phyloP scores from a whole-genome alignment of 2,329 filamentous ascomycete genomes.

The Trichoderma sp. region DNA sequence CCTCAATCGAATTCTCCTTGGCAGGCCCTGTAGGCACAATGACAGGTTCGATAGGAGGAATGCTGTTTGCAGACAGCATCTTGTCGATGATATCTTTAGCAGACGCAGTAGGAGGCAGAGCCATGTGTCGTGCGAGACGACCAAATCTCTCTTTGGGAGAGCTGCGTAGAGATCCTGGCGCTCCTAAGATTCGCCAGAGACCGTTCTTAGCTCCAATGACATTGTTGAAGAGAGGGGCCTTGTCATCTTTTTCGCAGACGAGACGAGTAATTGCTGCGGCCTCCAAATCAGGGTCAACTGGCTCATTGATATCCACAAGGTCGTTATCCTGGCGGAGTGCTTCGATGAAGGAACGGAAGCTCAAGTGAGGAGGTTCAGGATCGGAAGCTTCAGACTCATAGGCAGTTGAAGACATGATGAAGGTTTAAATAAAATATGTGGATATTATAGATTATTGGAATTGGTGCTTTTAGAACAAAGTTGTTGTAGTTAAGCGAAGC shows the following conservation, averaged over 20 bases:
- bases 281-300: conserved; percentile 51
- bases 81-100: conserved; percentile 47
- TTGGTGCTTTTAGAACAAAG: neutral
- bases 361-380: conserved; percentile 35
- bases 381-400: neutral
- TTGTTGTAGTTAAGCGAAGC: neutral
- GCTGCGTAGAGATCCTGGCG: conserved; percentile 45
- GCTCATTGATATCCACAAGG: conserved; percentile 49
- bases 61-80: conserved; percentile 37
- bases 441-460: neutral
- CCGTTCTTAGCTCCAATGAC: conserved; percentile 51
- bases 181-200: conserved; percentile 53
- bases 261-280: conserved; percentile 50
- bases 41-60: neutral
- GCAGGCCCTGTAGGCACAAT: neutral
- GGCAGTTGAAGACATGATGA: neutral
- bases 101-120: conserved; percentile 43
- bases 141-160: conserved; percentile 43
- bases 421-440: neutral
- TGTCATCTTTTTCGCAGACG: conserved; percentile 50
- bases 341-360: conserved; percentile 53
- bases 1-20: conserved; percentile 15
- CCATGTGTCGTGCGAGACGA: conserved; percentile 48
- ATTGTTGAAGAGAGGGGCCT: conserved; percentile 58
- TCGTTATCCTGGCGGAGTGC: conserved; percentile 48